Conservation (phyloP, 495 filamentous ascomycete species). For the Penicillium salamii region DNA sequence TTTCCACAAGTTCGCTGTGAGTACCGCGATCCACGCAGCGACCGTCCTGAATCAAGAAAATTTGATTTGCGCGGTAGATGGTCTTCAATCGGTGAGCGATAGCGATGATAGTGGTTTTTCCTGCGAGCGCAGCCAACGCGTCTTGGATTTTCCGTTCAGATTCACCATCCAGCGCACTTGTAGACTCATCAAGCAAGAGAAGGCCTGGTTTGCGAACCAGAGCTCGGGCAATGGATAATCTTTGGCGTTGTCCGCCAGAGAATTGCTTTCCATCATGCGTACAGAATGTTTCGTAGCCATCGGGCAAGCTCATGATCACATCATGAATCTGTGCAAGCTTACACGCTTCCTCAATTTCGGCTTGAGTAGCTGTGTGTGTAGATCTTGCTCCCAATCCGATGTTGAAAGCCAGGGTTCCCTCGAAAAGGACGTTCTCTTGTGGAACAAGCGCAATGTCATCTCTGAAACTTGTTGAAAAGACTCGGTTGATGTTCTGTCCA, state of each 20-base stretch:
- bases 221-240: slow-evolving; percentile 69
- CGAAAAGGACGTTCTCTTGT: slow-evolving; percentile 53
- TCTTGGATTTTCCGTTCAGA: slow-evolving; percentile 67
- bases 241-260: slow-evolving; percentile 73
- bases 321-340: slow-evolving; percentile 58
- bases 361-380: slow-evolving; percentile 37
- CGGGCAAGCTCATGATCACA: slow-evolving; percentile 50
- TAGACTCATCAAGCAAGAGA: slow-evolving; percentile 75
- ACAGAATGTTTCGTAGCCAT: slow-evolving; percentile 63
- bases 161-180: slow-evolving; percentile 66
- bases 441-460: slow-evolving; percentile 51
- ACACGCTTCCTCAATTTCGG: slow-evolving; percentile 55
- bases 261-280: slow-evolving; percentile 60
- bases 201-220: slow-evolving; percentile 65
- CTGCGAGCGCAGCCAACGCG: slow-evolving; percentile 58
- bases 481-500: slow-evolving; percentile 34
- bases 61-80: slow-evolving; percentile 70
- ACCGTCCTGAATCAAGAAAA: slow-evolving; percentile 69
- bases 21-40: slow-evolving; percentile 63
- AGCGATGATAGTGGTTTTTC: slow-evolving; percentile 69
- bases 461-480: slow-evolving; percentile 38
- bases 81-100: slow-evolving; percentile 75
- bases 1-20: slow-evolving; percentile 32
- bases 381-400: slow-evolving; percentile 48
- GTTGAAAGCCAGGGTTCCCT: slow-evolving; percentile 52